Percentiles rank a stretch among this genome's conserved stretches.
phyloP scores from a whole-genome alignment of 2,329 filamentous ascomycete species.

The Metarhizium robertsii region DNA sequence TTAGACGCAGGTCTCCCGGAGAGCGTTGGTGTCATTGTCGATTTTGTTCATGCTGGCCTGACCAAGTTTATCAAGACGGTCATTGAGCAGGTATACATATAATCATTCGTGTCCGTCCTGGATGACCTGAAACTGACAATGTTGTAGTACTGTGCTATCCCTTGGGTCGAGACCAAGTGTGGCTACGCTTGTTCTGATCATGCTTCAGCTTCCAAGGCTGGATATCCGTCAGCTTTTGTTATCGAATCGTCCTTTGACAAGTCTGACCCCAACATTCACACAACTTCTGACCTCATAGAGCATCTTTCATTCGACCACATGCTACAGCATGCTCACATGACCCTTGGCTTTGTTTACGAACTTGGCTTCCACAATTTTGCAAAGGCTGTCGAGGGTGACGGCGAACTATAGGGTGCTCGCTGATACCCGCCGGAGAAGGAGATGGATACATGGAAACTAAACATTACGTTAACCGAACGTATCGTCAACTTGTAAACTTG shows the following conservation, averaged over 20 bases:
- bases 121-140: conserved; percentile 2
- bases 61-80: conserved; percentile 88
- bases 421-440: neutral
- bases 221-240: conserved; percentile 66
- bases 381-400: neutral
- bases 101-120: neutral
- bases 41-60: conserved; percentile 74
- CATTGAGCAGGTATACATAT: conserved; percentile 44
- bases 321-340: conserved; percentile 82
- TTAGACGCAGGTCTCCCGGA: conserved; percentile 74
- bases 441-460: neutral
- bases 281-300: conserved; percentile 60
- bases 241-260: conserved; percentile 64
- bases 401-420: neutral
- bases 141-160: conserved; percentile 74
- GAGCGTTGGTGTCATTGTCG: conserved; percentile 84
- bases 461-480: neutral
- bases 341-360: conserved; percentile 75
- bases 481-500: neutral
- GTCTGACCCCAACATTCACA: conserved; percentile 60
- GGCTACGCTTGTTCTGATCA: conserved; percentile 78
- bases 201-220: conserved; percentile 62
- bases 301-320: conserved; percentile 79
- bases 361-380: conserved; percentile 65
- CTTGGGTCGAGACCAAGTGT: conserved; percentile 79